Conservation (phyloP, 2,329 filamentous ascomycete species). For the Ophiostoma ulmi region DNA sequence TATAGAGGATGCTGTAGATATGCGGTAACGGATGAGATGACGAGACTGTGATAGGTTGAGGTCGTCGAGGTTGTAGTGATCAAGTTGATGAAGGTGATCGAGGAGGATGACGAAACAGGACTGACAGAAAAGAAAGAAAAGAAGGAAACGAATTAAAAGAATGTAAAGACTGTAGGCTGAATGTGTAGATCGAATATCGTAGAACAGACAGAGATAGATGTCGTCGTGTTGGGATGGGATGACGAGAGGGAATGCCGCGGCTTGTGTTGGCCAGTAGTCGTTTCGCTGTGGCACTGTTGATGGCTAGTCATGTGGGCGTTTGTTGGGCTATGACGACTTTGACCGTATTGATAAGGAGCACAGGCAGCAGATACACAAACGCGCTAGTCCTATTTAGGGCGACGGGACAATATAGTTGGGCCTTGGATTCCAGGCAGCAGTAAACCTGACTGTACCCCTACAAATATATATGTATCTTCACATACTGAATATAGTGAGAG, state of each 20-base stretch:
- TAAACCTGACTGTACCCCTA: not conserved
- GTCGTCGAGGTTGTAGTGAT: not conserved
- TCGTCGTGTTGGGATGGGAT: not conserved
- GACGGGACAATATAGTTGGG: not conserved
- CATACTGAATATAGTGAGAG: not conserved
- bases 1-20: not conserved
- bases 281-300: constrained; percentile 7
- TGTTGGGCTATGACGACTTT: constrained; percentile 23
- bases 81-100: not conserved
- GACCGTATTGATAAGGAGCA: constrained; percentile 15
- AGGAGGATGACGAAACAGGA: not conserved
- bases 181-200: not conserved
- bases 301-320: constrained; percentile 22
- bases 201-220: not conserved
- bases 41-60: not conserved
- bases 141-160: not conserved
- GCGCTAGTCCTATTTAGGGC: constrained; percentile 10
- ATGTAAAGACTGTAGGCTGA: not conserved
- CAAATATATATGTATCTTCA: not conserved
- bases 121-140: not conserved
- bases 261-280: constrained; percentile 1
- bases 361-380: constrained; percentile 12
- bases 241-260: constrained; percentile 2
- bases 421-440: constrained; percentile 2
- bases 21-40: not conserved